phyloP scores from a whole-genome alignment of 305 asterid genomes.

The Plantago coronopus region DNA sequence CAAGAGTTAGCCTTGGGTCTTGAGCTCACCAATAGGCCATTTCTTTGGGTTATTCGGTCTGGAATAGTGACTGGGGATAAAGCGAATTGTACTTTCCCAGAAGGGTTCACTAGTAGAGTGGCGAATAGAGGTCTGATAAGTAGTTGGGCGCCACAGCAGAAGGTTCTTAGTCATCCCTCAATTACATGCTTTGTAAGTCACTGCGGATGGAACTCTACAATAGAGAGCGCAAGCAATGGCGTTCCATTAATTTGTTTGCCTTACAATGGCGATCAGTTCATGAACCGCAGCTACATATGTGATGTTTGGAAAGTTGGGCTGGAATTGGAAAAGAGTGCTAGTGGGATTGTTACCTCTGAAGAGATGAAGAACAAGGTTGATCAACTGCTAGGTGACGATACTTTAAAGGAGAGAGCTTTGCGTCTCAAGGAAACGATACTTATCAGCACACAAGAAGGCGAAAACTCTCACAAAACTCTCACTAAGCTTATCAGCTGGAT shows the following conservation, averaged over 20 bases:
- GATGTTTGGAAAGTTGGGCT: slow-evolving; percentile 38
- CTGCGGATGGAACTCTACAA: slow-evolving; percentile 41
- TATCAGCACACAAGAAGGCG: slow-evolving; percentile 19
- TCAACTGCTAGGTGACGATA: slow-evolving; percentile 21
- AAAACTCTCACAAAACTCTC: slow-evolving; percentile 28
- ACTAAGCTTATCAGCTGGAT: not conserved
- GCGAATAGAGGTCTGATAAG: slow-evolving; percentile 25
- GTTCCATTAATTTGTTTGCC: slow-evolving; percentile 48
- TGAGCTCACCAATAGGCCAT: slow-evolving; percentile 29
- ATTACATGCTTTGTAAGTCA: slow-evolving; percentile 36
- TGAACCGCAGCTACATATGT: slow-evolving; percentile 28
- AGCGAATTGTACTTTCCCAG: slow-evolving; percentile 9
- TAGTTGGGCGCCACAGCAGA: slow-evolving; percentile 40
- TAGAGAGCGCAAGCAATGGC: slow-evolving; percentile 33
- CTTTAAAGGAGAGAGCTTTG: slow-evolving; percentile 20
- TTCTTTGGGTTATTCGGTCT: slow-evolving; percentile 37
- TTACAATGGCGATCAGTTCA: slow-evolving; percentile 34
- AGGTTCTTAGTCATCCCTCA: slow-evolving; percentile 32
- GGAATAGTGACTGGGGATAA: slow-evolving; percentile 1
- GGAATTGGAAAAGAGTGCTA: slow-evolving; percentile 22
- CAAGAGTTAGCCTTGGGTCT: slow-evolving; percentile 42
- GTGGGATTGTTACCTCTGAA: slow-evolving; percentile 26
- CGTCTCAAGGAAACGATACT: slow-evolving; percentile 23
- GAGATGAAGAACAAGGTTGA: slow-evolving; percentile 25
- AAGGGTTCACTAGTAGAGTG: slow-evolving; percentile 31